Evolutionary conservation across 169 alveolate species (phyloP), one percentile per base, ranked within the genome.

Genomic region (Eimeria maxima): DNA sequence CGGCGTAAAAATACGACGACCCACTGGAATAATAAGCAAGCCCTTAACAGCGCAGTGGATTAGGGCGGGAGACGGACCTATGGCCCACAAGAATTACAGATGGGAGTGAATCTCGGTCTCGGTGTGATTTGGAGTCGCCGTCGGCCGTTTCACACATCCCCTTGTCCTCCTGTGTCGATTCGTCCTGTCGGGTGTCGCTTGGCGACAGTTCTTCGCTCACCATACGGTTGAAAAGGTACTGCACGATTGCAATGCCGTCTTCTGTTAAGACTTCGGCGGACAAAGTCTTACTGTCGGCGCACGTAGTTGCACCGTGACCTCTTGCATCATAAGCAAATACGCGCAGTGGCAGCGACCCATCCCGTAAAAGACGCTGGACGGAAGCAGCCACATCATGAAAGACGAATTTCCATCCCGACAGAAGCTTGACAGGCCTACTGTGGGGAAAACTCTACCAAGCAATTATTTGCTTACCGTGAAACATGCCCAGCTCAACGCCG

Each of bases 401-500:
- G 83, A 38, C 27, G 29, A 38, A 20, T 73, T 29, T 27, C 3
- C 29, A 73, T 73, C 83, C 55, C 18, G 27, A n/a, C 10, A 73
- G 16, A 42, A 1, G 27, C 13, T 18, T 3, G 33, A 11, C 6
- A 71, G 53, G 53, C 38, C 11, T 33, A 38, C 24, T 0, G 57
- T 20, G 2, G 63, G 20, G 94, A 44, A 90, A 78, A 24, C 1
- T 74, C 78, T 71, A 16, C 87, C 27, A 44, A 74, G 33, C 84
- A 47, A n/a, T 33, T 8, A 53, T 47, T 6, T 24, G 78, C 96
- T 53, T 44, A 93, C 96, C 57, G 93, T 83, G 63, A 93, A 87
- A 44, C 90, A 83, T 3, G 93, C 80, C 96, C 96, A 93, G 93
- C 96, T 93, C 76, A 93, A 76, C 24, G 96, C 20, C 84, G 96